Evolutionary conservation across 2,329 filamentous ascomycete genomes (phyloP).

Genomic region (Monilinia laxa): DNA sequence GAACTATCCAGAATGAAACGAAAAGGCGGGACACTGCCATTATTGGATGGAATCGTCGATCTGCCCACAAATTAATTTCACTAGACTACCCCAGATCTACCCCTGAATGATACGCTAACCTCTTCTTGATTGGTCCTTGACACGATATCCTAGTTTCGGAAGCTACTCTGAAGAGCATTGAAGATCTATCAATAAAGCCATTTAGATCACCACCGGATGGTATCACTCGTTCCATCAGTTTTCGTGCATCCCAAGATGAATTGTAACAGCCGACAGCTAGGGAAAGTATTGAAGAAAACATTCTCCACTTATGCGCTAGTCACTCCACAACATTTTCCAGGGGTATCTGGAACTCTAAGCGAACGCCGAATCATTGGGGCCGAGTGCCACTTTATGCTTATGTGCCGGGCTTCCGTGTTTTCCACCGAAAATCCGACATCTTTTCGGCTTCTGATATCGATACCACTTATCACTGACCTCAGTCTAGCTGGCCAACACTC

Average conservation of each 20-base stretch:
- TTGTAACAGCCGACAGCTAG: too few species aligned
- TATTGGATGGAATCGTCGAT: neutral
- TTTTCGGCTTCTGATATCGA: neutral
- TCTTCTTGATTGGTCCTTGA: neutral
- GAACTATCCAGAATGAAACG: neutral
- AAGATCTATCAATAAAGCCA: neutral
- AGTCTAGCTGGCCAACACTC: neutral
- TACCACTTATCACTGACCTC: neutral
- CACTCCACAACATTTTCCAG: neutral
- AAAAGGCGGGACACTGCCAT: neutral
- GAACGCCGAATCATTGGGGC: neutral
- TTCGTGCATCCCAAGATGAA: too few species aligned
- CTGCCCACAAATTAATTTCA: neutral
- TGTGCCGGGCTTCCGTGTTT: neutral
- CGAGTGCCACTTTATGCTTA: neutral
- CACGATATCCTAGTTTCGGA: neutral
- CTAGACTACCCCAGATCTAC: neutral
- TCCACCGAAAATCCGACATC: neutral
- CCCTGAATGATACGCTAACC: neutral
- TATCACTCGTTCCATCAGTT: neutral
- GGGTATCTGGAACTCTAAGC: slow-evolving; percentile 1
- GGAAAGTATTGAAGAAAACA: neutral
- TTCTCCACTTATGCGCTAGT: neutral
- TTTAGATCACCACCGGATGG: neutral
- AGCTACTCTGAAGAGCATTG: neutral